phyloP scores from a whole-genome alignment of 164 flowering plant species.

The Pachysandra terminalis region DNA sequence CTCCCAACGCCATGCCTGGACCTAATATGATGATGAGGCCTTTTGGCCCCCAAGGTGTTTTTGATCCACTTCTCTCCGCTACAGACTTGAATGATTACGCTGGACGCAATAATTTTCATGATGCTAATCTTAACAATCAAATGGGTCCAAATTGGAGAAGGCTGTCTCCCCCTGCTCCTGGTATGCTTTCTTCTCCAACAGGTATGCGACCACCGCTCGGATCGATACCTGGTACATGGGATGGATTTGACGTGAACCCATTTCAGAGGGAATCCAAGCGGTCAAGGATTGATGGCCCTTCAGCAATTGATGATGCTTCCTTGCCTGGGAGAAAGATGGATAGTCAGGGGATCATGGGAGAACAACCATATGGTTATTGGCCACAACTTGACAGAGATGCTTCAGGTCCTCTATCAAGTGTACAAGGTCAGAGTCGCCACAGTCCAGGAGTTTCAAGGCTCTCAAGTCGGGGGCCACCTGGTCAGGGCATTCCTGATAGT shows the following conservation, averaged over 20 bases:
- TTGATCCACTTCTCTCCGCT: constrained; percentile 40
- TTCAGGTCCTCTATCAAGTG: constrained; percentile 23
- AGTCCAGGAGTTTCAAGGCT: constrained; percentile 35
- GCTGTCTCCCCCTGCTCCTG: constrained; percentile 52
- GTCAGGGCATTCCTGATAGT: constrained; percentile 29
- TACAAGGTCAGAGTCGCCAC: constrained; percentile 30
- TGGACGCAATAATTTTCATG: constrained; percentile 27
- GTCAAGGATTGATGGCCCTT: constrained; percentile 56
- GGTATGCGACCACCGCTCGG: constrained; percentile 38
- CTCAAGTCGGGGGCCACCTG: constrained; percentile 27
- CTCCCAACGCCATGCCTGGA: constrained; percentile 42
- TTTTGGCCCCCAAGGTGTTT: constrained; percentile 47
- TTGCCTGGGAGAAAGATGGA: constrained; percentile 35
- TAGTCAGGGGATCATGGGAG: constrained; percentile 31
- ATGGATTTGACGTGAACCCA: constrained; percentile 58
- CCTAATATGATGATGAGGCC: constrained; percentile 46
- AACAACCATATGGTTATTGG: constrained; percentile 33
- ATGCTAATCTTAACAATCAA: constrained; percentile 24
- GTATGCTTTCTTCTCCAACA: constrained; percentile 45
- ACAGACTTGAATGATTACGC: constrained; percentile 51
- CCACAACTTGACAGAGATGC: constrained; percentile 28
- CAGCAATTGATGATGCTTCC: constrained; percentile 33
- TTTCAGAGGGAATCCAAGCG: constrained; percentile 74
- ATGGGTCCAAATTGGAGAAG: constrained; percentile 58
- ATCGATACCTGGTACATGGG: constrained; percentile 54